phyloP scores from a whole-genome alignment of 371 early-diverging fungal species.

The Zopfochytrium polystomum region DNA sequence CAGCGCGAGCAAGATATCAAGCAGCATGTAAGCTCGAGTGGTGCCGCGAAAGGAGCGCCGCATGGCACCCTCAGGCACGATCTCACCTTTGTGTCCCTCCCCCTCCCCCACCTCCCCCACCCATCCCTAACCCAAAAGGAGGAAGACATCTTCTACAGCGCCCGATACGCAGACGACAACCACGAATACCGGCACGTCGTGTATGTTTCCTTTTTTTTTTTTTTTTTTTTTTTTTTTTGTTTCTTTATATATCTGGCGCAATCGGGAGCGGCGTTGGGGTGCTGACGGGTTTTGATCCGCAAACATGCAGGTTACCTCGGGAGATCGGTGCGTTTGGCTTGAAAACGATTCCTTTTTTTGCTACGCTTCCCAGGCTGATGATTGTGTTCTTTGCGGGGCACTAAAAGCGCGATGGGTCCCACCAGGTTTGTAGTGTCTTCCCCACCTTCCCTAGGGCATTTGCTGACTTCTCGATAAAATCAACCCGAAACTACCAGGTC shows the following conservation, averaged over 20 bases:
- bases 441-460: neutral
- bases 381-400: neutral
- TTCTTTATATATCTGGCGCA: too few relatives aligned
- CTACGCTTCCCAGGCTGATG: neutral
- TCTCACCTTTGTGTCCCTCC: too few relatives aligned
- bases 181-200: slow-evolving; percentile 37
- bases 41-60: neutral
- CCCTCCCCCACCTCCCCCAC: too few relatives aligned
- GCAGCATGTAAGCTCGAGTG: slow-evolving; percentile 14
- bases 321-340: slow-evolving; percentile 17
- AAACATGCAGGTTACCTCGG: slow-evolving; percentile 24
- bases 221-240: neutral
- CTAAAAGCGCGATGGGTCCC: slow-evolving; percentile 26
- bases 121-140: neutral
- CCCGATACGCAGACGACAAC: slow-evolving; percentile 29
- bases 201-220: slow-evolving; percentile 10
- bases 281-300: neutral
- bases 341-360: neutral
- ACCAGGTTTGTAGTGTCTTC: slow-evolving; percentile 12
- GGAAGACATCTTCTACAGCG: slow-evolving; percentile 31
- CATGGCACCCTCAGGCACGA: neutral
- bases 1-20: slow-evolving; percentile 18
- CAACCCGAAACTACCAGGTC: too few relatives aligned
- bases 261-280: neutral
- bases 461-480: neutral